Conservation (phyloP, 164 flowering plant genomes). For the Houttuynia cordata region DNA sequence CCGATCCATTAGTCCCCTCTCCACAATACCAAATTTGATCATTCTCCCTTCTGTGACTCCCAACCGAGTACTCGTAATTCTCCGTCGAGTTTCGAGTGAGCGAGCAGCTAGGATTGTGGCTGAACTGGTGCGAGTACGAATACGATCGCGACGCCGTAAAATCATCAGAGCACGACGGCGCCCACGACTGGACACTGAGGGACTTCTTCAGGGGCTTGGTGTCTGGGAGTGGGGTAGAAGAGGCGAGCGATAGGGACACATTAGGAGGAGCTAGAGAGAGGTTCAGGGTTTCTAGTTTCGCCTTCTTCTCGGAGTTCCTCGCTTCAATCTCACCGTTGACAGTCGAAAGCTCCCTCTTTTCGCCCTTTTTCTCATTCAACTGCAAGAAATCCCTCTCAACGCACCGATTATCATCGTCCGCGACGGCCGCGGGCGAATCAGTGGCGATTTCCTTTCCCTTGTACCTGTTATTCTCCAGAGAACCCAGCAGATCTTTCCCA, state of each 20-base stretch:
- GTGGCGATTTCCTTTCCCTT: conserved; percentile 64
- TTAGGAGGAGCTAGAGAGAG: conserved; percentile 76
- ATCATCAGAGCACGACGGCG: conserved; percentile 73
- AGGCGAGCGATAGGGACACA: conserved; percentile 55
- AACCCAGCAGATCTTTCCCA: conserved; percentile 23
- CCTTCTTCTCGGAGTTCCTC: conserved; percentile 42
- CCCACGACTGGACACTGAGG: conserved; percentile 46
- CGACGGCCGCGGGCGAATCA: conserved; percentile 16
- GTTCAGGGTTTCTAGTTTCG: conserved; percentile 67
- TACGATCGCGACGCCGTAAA: conserved; percentile 69
- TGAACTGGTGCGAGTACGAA: conserved; percentile 63
- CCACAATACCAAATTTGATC: conserved; percentile 89
- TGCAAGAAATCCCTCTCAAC: conserved; percentile 89
- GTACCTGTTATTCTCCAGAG: conserved; percentile 22
- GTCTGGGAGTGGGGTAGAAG: conserved; percentile 38
- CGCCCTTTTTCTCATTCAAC: conserved; percentile 32
- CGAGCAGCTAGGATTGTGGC: conserved; percentile 96
- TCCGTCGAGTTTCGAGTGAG: conserved; percentile 76
- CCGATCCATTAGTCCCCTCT: conserved; percentile 96
- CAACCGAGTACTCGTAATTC: conserved; percentile 53
- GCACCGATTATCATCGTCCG: conserved; percentile 33
- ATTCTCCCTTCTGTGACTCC: conserved; percentile 43
- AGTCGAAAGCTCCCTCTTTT: conserved; percentile 27
- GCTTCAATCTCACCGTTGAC: conserved; percentile 27
- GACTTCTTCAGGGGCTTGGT: conserved; percentile 25